A percentile compares a stretch with the other conserved stretches of the same genome.
These are phyloP conservation scores for Xylaria sp. DNA, from an alignment of 2,329 filamentous ascomycete species.

Conservation along the genomic window DNA sequence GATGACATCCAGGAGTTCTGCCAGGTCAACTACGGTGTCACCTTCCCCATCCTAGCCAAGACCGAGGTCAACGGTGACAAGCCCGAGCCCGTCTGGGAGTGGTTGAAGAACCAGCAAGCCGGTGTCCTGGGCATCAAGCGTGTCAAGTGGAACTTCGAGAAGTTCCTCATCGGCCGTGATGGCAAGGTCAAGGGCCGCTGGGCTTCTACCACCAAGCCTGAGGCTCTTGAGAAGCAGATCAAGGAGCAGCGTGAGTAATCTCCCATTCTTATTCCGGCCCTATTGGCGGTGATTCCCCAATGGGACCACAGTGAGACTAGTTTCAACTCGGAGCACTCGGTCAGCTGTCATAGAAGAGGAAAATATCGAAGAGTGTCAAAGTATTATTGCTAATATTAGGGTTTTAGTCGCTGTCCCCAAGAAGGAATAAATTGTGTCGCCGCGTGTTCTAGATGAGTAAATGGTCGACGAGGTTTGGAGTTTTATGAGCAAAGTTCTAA, in stretches of 20 bases:
- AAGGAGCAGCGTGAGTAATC: slow-evolving; percentile 61
- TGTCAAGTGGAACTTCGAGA: slow-evolving; percentile 99
- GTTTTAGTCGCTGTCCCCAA: slow-evolving; percentile 55
- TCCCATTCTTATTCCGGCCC: neutral
- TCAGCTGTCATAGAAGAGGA: neutral
- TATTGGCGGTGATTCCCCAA: neutral
- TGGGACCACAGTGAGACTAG: neutral
- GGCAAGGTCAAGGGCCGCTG: slow-evolving; percentile 85
- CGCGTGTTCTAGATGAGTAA: slow-evolving; percentile 11
- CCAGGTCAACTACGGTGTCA: slow-evolving; percentile 92
- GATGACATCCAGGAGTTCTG: slow-evolving; percentile 86
- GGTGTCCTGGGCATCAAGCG: slow-evolving; percentile 87
- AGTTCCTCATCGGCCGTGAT: slow-evolving; percentile 88
- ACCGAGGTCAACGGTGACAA: slow-evolving; percentile 89
- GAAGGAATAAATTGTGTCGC: slow-evolving; percentile 45
- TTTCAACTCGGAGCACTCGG: neutral
- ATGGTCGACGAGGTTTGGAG: slow-evolving; percentile 19
- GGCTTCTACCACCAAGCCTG: slow-evolving; percentile 88
- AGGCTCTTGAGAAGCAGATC: slow-evolving; percentile 76
- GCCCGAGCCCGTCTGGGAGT: slow-evolving; percentile 80
- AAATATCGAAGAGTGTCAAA: neutral
- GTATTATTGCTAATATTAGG: neutral
- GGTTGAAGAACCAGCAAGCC: slow-evolving; percentile 74
- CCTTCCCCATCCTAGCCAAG: slow-evolving; percentile 90
- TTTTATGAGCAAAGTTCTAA: slow-evolving; percentile 28